phyloP scores from a whole-genome alignment of 1,139 yeast species.

The Kazachstania sp. region DNA sequence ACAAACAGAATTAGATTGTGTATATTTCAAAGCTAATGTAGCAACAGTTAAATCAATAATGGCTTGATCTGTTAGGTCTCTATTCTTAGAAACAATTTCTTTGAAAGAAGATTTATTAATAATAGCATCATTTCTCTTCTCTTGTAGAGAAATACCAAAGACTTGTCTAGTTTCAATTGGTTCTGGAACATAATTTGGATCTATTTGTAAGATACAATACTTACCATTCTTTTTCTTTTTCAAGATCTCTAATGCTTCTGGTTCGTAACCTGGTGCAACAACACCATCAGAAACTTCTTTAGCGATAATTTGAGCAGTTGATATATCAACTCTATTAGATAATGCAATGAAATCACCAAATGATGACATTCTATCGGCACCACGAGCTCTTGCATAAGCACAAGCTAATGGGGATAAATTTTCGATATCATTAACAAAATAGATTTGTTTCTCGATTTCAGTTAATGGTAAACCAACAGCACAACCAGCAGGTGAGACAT shows the following conservation, averaged over 20 bases:
- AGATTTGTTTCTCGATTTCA: slow-evolving; percentile 87
- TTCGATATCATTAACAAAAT: slow-evolving; percentile 91
- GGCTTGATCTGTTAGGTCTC: slow-evolving; percentile 84
- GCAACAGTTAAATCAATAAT: slow-evolving; percentile 90
- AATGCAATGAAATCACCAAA: slow-evolving; percentile 98
- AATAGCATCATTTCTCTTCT: slow-evolving; percentile 95
- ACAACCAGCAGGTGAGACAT: slow-evolving; percentile 97
- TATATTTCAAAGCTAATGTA: slow-evolving; percentile 91
- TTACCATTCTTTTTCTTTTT: slow-evolving; percentile 94
- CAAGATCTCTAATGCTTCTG: slow-evolving; percentile 83
- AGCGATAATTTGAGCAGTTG: slow-evolving; percentile 94
- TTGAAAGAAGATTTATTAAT: slow-evolving; percentile 81
- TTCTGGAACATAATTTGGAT: slow-evolving; percentile 86
- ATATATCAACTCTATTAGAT: slow-evolving; percentile 89
- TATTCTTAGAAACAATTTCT: slow-evolving; percentile 84
- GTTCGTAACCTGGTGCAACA: slow-evolving; percentile 92
- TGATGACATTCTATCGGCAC: slow-evolving; percentile 99
- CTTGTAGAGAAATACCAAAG: slow-evolving; percentile 89
- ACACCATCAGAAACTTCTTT: slow-evolving; percentile 98
- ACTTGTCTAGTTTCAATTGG: slow-evolving; percentile 84
- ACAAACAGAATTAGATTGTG: slow-evolving; percentile 96
- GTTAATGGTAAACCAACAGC: slow-evolving; percentile 92
- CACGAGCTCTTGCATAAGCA: slow-evolving; percentile 98
- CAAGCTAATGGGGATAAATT: slow-evolving; percentile 93
- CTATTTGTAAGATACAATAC: slow-evolving; percentile 92